phyloP scores from a whole-genome alignment of 2,329 filamentous ascomycete species.

The Exophiala sp. region DNA sequence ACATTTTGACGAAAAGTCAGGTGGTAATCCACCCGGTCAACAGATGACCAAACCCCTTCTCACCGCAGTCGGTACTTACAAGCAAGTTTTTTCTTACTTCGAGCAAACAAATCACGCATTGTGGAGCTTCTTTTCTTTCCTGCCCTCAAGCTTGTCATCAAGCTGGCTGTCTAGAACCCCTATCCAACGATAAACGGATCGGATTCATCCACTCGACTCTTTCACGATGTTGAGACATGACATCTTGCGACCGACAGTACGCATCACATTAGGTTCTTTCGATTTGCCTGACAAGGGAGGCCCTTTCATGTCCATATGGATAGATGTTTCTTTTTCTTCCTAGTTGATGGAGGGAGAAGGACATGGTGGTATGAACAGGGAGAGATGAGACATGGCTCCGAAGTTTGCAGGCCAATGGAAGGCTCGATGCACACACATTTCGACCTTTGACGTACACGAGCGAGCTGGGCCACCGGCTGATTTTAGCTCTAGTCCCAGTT shows the following conservation, averaged over 20 bases:
- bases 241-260: neutral
- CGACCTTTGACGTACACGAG: neutral
- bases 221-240: neutral
- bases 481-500: neutral
- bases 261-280: neutral
- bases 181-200: neutral
- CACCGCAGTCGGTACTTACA: constrained; percentile 13
- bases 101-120: neutral
- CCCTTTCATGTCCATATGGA: neutral
- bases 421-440: neutral
- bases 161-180: neutral
- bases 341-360: constrained; percentile 4
- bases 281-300: neutral
- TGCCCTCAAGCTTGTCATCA: neutral
- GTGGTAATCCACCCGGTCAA: neutral
- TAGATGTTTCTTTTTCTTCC: neutral
- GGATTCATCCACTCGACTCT: neutral
- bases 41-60: constrained; percentile 1
- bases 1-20: constrained; percentile 13
- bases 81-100: neutral
- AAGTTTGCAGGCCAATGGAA: neutral
- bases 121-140: neutral
- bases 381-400: neutral
- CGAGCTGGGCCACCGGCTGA: neutral
- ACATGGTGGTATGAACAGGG: no score